Evolutionary conservation across 257 asterid genomes (phyloP).

Genomic region (Solanum pennellii): DNA sequence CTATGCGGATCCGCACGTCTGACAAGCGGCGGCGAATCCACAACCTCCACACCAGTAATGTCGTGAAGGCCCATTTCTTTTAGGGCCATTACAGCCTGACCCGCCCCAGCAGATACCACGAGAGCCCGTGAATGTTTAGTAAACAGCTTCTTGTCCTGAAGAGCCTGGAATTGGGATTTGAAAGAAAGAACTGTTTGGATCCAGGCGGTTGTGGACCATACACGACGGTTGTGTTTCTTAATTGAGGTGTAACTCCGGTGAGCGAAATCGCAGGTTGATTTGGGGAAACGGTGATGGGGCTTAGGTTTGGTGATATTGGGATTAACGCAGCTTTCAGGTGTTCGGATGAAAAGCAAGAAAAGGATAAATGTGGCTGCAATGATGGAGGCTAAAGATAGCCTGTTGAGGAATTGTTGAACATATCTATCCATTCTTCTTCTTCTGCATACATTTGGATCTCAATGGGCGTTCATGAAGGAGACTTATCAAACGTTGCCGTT

Average conservation of each 20-base stretch:
- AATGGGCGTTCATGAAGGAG: background rate
- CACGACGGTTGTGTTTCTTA: conserved; percentile 58
- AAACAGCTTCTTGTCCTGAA: conserved; percentile 24
- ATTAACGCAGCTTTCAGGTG: conserved; percentile 55
- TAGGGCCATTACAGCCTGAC: conserved; percentile 68
- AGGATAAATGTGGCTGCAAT: conserved; percentile 50
- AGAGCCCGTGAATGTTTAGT: conserved; percentile 48
- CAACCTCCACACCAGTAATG: conserved; percentile 77
- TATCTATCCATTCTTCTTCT: conserved; percentile 55
- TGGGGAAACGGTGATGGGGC: conserved; percentile 60
- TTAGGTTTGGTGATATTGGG: conserved; percentile 30
- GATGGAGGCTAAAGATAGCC: conserved; percentile 45
- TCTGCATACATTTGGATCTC: background rate
- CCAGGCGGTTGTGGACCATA: conserved; percentile 83
- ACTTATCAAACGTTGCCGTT: background rate
- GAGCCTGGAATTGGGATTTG: conserved; percentile 29
- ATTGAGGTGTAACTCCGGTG: conserved; percentile 52
- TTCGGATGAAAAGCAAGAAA: conserved; percentile 41
- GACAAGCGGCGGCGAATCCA: conserved; percentile 73
- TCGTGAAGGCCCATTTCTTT: conserved; percentile 56
- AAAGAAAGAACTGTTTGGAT: conserved; percentile 43
- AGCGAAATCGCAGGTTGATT: conserved; percentile 70
- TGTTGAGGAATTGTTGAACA: conserved; percentile 45
- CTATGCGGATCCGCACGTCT: conserved; percentile 78
- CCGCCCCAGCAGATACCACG: conserved; percentile 83